Evolutionary conservation across 1,139 yeast genomes (phyloP), one percentile per base, ranked within the genome.

Genomic region (Arxiozyma telluris): DNA sequence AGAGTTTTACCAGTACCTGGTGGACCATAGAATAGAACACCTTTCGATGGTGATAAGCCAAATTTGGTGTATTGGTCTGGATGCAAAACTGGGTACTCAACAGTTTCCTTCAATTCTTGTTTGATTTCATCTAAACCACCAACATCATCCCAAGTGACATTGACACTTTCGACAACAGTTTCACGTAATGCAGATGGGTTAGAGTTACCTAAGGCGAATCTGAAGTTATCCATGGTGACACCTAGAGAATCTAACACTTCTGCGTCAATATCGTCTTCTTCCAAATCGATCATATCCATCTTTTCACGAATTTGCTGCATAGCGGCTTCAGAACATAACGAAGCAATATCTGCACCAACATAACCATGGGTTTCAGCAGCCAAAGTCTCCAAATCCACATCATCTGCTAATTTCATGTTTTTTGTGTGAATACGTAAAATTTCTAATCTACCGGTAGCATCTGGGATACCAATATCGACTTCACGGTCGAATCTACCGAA

Each of bases 1-100:
- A 93, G 78, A 7, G 98, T 91, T 75, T 91, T 91, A 88, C 98
- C 98, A 60, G 98, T 91, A 84, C 98, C 98, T 58, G 98, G 98
- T 55, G 98, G 98, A 65, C 99, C 99, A 73, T 87, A 93, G 79
- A 94, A 93, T 71, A 94, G 79, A 62, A 93, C 98, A 76, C 99
- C 99, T 76, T 91, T 91, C 53, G 98, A 83, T 54, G 98, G 98
- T 21, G 98, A 85, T 73, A 93, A 81, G 60, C 98, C 98, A 70
- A 93, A 91, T 77, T 93, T 93, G 74, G 94, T 89, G 76, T 90
- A 93, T 80, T 91, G 96, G 69, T 93, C 98, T 71, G 99, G 98
- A 73, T 93, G 98, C 71, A 91, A 80, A 53, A 93, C 98, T 42
- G 99, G 99, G 72, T 93, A 93, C 76, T 93, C 98, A 59, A 93